Base-by-base conservation (phyloP, 176 grass and related monocot genomes). In the Aegilops speltoides region DNA sequence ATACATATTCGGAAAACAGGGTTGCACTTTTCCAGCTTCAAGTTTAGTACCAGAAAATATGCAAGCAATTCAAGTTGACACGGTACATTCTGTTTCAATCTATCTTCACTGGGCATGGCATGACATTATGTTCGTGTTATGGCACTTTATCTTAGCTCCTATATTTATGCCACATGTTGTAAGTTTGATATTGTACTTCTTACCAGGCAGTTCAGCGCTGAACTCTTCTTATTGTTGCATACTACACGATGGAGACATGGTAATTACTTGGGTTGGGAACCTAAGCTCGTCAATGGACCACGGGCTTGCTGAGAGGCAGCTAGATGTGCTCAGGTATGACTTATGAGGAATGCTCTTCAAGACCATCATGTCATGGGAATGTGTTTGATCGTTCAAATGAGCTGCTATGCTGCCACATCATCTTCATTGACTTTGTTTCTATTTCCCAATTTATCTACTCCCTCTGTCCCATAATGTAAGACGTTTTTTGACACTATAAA, bases 61-160 rank as follows among this genome's bases (percentile, higher is more conserved):
- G 92, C 94, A 98, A 94, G 97, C 97, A 84, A 91, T 98, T 88
- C 95, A 95, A 98, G 95, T 98, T 12, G 93, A 95, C 71, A 90
- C 85, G 80, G 95, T 95, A 93, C 38, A 34, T 81, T 80, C 23
- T 33, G 24, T 67, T 38, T 76, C 32, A 46, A 40, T 85, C 46
- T 85, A 41, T 87, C 34, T 80, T 86, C 45, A 43, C 19, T 76
- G 36, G 17, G 61, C 23, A 79, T 79, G 19, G 64, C n/a, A 78
- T 78, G 19, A 52, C 38, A 43, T 43, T 61, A 16, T 57, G 19
- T 34, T 82, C 33, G 20, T 78, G 46, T 80, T 70, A 85, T 69
- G 52, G 16, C 41, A 76, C 56, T 48, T 28, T 62, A 60, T 81
- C 68, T 68, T 77, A 82, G 40, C 63, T 56, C 68, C 28, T 82